Percentiles rank a stretch among this genome's conserved stretches.
Evolutionary conservation across 192 early-diverging fungal genomes (phyloP).

Genomic region (Mortierella antarctica): DNA sequence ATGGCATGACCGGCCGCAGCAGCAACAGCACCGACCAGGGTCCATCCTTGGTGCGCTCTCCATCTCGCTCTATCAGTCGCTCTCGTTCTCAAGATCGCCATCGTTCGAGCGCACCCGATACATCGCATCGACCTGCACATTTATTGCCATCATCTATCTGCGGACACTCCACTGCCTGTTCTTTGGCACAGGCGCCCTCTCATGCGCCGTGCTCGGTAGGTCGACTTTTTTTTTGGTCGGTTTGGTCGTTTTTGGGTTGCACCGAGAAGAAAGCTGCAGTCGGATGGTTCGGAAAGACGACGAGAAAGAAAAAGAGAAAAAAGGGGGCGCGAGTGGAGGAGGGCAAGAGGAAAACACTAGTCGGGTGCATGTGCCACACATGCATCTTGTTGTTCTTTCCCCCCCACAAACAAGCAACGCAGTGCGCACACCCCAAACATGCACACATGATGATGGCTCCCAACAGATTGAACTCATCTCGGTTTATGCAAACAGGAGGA

Average conservation of each 20-base stretch:
- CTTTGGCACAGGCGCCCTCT: conserved; percentile 50
- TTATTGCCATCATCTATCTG: conserved; percentile 51
- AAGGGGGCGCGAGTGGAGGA: background rate
- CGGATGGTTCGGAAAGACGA: background rate
- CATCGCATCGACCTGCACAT: conserved; percentile 49
- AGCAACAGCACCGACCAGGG: conserved; percentile 16
- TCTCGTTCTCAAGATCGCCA: conserved; percentile 46
- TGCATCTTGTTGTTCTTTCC: background rate
- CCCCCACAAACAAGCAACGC: background rate
- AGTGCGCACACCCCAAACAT: background rate
- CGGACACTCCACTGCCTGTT: conserved; percentile 51
- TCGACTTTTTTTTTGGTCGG: background rate
- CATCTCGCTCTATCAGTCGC: conserved; percentile 43
- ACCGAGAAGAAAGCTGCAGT: background rate
- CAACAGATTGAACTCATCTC: no score
- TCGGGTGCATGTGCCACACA: background rate
- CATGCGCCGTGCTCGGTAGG: conserved; percentile 51
- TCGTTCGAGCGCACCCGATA: conserved; percentile 50
- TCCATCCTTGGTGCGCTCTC: conserved; percentile 37
- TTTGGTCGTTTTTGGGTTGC: background rate
- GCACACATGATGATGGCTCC: background rate
- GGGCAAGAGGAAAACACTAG: background rate
- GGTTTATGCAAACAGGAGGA: no score
- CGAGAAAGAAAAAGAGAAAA: background rate
- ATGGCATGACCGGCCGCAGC: background rate